Evolutionary conservation across 1,139 yeast genomes (phyloP).

Genomic region (Geotrichum fermentans): DNA sequence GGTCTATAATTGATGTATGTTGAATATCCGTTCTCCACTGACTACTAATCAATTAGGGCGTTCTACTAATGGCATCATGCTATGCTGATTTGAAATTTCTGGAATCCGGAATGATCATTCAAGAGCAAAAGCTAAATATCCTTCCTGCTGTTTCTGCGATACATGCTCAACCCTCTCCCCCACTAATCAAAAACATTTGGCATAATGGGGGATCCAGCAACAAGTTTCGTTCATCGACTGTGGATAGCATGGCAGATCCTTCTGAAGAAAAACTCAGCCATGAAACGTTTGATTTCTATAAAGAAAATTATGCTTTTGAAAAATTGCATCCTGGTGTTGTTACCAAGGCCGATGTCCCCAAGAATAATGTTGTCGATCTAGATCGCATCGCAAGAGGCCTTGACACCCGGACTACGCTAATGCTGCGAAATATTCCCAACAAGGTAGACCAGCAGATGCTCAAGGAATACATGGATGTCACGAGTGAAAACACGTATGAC

Average conservation of each 20-base stretch:
- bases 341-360: slow-evolving; percentile 35
- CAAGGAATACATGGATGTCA: slow-evolving; percentile 44
- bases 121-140: not conserved
- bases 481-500: slow-evolving; percentile 49
- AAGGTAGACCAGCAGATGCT: slow-evolving; percentile 45
- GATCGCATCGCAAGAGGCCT: slow-evolving; percentile 39
- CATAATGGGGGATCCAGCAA: slow-evolving; percentile 16
- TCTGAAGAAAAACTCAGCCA: slow-evolving; percentile 23
- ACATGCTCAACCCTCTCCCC: not conserved
- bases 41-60: slow-evolving; percentile 8
- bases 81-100: slow-evolving; percentile 6
- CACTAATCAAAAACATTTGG: not conserved
- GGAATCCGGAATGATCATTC: not conserved
- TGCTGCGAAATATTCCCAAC: slow-evolving; percentile 52
- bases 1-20: slow-evolving; percentile 23
- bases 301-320: not conserved
- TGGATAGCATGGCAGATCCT: slow-evolving; percentile 3
- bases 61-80: slow-evolving; percentile 10
- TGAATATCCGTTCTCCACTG: not conserved
- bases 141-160: not conserved
- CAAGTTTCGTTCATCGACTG: slow-evolving; percentile 18
- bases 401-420: slow-evolving; percentile 46
- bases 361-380: slow-evolving; percentile 38
- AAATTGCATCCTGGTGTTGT: slow-evolving; percentile 20
- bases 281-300: slow-evolving; percentile 23